Evolutionary conservation across 495 filamentous ascomycete genomes (phyloP).

Genomic region (Hypoxylon crocopeplum): DNA sequence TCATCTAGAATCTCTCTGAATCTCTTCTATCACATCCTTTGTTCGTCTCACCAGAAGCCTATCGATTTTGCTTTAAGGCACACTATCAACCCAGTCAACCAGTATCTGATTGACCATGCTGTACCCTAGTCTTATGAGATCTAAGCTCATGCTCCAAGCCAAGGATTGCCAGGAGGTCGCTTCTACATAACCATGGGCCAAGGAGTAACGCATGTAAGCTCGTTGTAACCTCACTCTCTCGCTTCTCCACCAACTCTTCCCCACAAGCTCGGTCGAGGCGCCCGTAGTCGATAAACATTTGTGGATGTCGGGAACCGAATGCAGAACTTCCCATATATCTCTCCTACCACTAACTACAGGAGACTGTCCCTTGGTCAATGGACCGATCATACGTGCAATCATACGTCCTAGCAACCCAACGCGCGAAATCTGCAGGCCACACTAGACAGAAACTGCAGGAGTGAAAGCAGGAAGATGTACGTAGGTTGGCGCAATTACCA

Average conservation of each 20-base stretch:
- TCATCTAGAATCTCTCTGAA: background rate
- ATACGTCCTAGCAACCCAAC: too few species aligned
- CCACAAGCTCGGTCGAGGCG: conserved; percentile 28
- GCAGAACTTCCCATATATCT: conserved; percentile 4
- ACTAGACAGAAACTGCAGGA: too few species aligned
- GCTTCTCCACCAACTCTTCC: conserved; percentile 25
- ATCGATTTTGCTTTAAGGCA: background rate
- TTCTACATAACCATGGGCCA: conserved; percentile 7
- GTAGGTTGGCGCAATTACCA: conserved; percentile 7
- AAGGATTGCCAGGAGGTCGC: conserved; percentile 1
- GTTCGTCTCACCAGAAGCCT: background rate
- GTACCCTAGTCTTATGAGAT: conserved; percentile 7
- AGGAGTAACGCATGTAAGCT: conserved; percentile 15
- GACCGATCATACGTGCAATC: conserved; percentile 18
- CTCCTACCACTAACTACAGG: conserved; percentile 5
- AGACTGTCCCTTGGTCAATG: conserved; percentile 1
- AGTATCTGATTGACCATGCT: too few species aligned
- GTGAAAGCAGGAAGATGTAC: conserved; percentile 3
- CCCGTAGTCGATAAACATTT: conserved; percentile 16
- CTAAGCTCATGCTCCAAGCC: conserved; percentile 3
- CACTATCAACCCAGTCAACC: too few species aligned
- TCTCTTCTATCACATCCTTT: background rate
- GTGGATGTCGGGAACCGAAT: conserved; percentile 5
- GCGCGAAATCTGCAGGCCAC: conserved; percentile 19
- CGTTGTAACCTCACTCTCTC: conserved; percentile 22